Percentiles rank a stretch among this genome's conserved stretches.
Conservation (phyloP, 208 protist species). For the Tritrichomonas foetus region DNA sequence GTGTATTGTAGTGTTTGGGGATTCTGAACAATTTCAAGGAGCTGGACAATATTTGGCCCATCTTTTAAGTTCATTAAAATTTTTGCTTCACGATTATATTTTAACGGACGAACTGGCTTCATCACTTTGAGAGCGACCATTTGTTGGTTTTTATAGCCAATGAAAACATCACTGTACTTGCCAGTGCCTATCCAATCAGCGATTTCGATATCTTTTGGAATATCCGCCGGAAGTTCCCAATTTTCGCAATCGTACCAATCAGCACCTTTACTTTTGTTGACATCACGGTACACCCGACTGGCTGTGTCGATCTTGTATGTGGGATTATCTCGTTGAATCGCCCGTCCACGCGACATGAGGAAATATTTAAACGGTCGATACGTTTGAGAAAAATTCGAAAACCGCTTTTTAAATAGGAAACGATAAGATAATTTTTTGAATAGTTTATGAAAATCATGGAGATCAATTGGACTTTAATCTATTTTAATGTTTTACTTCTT, state of each 20-base stretch:
- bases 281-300: background rate
- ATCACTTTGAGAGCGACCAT: background rate
- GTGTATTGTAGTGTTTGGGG: background rate
- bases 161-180: conserved; percentile 36
- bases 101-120: background rate
- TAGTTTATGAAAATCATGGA: too few species aligned
- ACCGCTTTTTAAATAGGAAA: too few species aligned
- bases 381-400: too few species aligned
- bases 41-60: conserved; percentile 17
- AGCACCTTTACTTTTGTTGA: background rate
- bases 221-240: background rate
- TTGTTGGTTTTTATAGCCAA: background rate
- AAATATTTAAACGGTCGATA: too few species aligned
- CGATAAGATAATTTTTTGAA: too few species aligned
- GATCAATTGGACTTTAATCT: too few species aligned
- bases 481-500: too few species aligned
- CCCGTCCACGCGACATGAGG: too few species aligned
- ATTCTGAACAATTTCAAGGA: conserved; percentile 2
- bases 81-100: conserved; percentile 40
- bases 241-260: background rate
- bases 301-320: background rate
- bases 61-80: conserved; percentile 22
- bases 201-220: background rate
- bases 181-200: background rate
- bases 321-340: background rate